Conservation (phyloP, 1,284 basidiomycete genomes). For the Ceratobasidium sp. region DNA sequence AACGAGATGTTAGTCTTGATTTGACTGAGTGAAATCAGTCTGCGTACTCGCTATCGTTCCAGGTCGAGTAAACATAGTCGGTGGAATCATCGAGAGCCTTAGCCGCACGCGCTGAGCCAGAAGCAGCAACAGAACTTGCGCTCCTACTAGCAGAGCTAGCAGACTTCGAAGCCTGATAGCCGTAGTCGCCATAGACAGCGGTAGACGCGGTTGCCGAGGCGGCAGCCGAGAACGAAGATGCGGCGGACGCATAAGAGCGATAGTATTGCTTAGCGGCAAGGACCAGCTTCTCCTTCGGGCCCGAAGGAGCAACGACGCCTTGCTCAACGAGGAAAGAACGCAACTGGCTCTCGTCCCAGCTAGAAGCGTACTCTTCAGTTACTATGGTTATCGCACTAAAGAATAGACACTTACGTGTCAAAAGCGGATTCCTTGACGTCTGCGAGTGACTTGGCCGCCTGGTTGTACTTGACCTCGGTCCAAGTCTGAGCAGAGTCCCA, state of each 20-base stretch:
- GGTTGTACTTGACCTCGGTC: conserved; percentile 72
- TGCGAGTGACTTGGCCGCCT: conserved; percentile 76
- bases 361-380: conserved; percentile 56
- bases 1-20: conserved; percentile 8
- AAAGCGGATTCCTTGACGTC: conserved; percentile 61
- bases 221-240: conserved; percentile 63
- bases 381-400: conserved; percentile 11
- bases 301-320: conserved; percentile 84
- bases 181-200: conserved; percentile 69
- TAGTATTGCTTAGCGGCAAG: conserved; percentile 82
- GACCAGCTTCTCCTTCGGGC: conserved; percentile 83
- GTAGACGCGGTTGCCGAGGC: conserved; percentile 65
- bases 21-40: not conserved
- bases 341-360: conserved; percentile 86
- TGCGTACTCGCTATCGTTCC: conserved; percentile 77
- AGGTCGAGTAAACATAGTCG: conserved; percentile 90
- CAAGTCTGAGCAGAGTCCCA: conserved; percentile 72
- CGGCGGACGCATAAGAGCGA: conserved; percentile 68
- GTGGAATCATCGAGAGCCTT: conserved; percentile 77
- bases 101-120: conserved; percentile 70
- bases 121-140: conserved; percentile 55
- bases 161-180: conserved; percentile 65
- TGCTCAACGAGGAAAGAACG: conserved; percentile 89
- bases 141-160: conserved; percentile 56
- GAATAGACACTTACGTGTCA: conserved; percentile 56